Base-by-base conservation (phyloP, 148 eudicot genomes). In the Hydrangea macrophylla region DNA sequence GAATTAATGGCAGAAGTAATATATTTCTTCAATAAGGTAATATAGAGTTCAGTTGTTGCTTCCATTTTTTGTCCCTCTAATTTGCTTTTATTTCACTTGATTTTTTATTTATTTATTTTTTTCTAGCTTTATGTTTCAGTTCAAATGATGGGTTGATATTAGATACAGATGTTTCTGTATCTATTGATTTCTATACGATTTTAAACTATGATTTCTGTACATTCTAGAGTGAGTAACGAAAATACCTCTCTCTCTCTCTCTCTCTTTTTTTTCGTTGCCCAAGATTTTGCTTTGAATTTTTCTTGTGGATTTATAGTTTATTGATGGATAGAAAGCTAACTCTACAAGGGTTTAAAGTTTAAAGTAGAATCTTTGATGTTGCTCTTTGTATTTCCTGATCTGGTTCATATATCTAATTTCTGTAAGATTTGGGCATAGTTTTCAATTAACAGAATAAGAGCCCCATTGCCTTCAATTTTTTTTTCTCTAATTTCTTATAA, bases 1-100 rank as follows among this genome's bases (percentile, higher is more conserved):
- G 64, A 24, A 36, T 39, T 45, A 39, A 86, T 86, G 89, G 89
- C 81, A 22, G 96, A 85, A 50, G 76, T 74, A 55, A 72, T 85
- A 18, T 74, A 78, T 73, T 60, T 79, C 63, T 68, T 62, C 69
- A 67, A 72, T 70, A 86, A 87, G 89, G 96, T 89, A 30, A 33
- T n/a, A n/a, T n/a, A n/a, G n/a, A n/a, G n/a, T n/a, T n/a, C n/a
- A n/a, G n/a, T n/a, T n/a, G n/a, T n/a, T n/a, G n/a, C 28, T 39
- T 61, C 22, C 32, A 62, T 62, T 45, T 59, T 35, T 18, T 59
- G 39, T 26, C 35, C 31, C 42, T 35, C 35, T n/a, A 20, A 10
- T 23, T 51, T 55, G 13, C 55, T 53, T 36, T 2, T 18, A 15
- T 27, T 22, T 67, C 17, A 23, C 22, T 20, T 33, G 23, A 17